Base-by-base conservation (phyloP, 257 asterid species). In the Penstemon eatonii region DNA sequence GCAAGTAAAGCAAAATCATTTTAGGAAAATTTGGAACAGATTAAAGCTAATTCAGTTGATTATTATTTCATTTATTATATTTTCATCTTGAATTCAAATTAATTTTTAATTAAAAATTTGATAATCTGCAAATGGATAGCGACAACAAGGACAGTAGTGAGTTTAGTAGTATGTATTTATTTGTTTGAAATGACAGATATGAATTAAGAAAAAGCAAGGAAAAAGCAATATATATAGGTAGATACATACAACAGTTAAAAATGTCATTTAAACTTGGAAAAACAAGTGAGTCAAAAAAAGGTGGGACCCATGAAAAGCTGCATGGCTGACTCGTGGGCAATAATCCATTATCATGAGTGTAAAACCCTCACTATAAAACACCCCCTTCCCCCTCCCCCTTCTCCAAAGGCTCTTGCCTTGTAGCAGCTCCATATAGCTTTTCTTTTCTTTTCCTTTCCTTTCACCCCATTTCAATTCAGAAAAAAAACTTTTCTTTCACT, bases 301-400 rank as follows among this genome's bases (percentile, higher is more conserved):
- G 65, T 73, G 78, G 75, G 78, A 44, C 68, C 59, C 63, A 11
- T 4, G 33, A 6, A 19, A 60, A 60, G 42, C 18, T 75, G 80
- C 80, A 79, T 75, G 83, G 71, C n/a, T 72, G 76, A 47, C 78
- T 67, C 73, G 80, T 79, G 80, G 65, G 68, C 78, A 49, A 72
- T 7, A 63, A n/a, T 53, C 62, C 76, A 71, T 51, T 39, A 56
- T 53, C n/a, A 19, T 42, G 63, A 19, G 60, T 40, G 39, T 46
- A 63, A 60, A 60, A 44, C 66, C 73, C 59, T 60, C 75, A 36
- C 68, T 75, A 75, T 68, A 63, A 42, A 79, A 60, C 63, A 59
- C 18, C 71, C 70, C 45, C 45, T 15, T 15, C 18, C 18, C 18
- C 18, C 18, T 15, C 25, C 7, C 45, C 10, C 50, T 3, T 3